These are phyloP conservation scores for Paxillus rubicundulus DNA, from an alignment of 768 basidiomycete species.

Conservation along the genomic window DNA sequence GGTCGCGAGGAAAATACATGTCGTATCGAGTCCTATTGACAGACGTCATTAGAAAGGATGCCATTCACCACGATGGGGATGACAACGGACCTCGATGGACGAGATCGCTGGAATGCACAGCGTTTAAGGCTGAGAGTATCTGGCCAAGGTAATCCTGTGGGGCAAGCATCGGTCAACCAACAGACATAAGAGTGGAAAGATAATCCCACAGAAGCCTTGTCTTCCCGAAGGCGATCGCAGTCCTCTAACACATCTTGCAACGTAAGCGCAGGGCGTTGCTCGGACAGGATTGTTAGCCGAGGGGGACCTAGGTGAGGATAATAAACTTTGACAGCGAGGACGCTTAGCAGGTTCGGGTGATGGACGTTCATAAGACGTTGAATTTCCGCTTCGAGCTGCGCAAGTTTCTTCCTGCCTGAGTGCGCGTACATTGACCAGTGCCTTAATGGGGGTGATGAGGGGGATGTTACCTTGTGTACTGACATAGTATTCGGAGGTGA, in stretches of 20 bases:
- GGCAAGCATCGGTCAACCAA: neutral
- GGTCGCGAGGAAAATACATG: constrained; percentile 59
- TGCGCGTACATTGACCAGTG: neutral
- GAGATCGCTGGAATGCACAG: constrained; percentile 60
- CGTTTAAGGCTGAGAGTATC: constrained; percentile 66
- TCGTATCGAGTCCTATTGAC: constrained; percentile 50
- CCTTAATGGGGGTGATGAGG: neutral
- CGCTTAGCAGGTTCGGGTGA: constrained; percentile 62
- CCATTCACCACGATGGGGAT: too few species aligned
- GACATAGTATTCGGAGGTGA: constrained; percentile 66
- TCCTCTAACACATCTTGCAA: constrained; percentile 76
- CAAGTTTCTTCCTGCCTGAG: constrained; percentile 65
- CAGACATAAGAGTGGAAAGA: constrained; percentile 1
- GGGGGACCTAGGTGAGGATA: constrained; percentile 50
- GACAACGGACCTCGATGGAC: constrained; percentile 62
- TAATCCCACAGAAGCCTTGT: constrained; percentile 57
- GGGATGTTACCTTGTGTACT: constrained; percentile 52
- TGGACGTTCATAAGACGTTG: constrained; percentile 55
- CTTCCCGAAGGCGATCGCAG: constrained; percentile 69
- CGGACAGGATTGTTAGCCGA: constrained; percentile 65
- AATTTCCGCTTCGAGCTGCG: constrained; percentile 63
- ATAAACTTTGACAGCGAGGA: constrained; percentile 66
- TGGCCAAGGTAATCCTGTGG: constrained; percentile 72
- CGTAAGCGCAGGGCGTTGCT: constrained; percentile 64
- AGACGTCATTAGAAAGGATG: neutral